phyloP scores from a whole-genome alignment of 805 yeast species.

The Wickerhamiella nectarea region DNA sequence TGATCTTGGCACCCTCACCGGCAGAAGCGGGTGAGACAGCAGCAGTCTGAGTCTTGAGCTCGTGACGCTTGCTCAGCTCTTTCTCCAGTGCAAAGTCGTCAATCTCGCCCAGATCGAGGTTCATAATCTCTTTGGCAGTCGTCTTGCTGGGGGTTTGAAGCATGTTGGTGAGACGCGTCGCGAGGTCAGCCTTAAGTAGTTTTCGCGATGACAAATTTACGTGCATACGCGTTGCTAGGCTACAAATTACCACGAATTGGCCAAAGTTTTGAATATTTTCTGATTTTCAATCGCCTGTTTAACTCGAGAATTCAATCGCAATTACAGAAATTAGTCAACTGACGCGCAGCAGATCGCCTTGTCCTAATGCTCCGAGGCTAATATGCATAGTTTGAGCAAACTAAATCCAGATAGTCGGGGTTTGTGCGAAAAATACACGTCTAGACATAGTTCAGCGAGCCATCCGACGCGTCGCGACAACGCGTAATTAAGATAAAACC shows the following conservation, averaged over 20 bases:
- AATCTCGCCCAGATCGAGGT: conserved; percentile 33
- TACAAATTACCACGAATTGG: neutral
- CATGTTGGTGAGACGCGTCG: conserved; percentile 6
- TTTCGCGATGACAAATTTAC: conserved; percentile 5
- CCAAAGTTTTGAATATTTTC: neutral
- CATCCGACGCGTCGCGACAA: no score
- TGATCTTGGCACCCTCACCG: conserved; percentile 32
- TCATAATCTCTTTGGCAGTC: conserved; percentile 43
- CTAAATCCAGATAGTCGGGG: no score
- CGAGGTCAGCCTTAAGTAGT: conserved; percentile 6
- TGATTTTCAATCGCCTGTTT: neutral
- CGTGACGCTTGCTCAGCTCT: conserved; percentile 11
- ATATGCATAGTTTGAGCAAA: no score
- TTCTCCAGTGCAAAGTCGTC: conserved; percentile 18
- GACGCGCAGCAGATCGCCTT: neutral
- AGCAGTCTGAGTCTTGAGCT: conserved; percentile 6
- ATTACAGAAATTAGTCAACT: neutral
- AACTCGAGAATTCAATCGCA: neutral
- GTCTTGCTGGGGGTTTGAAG: conserved; percentile 51
- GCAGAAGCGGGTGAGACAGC: conserved; percentile 19
- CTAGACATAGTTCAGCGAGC: no score
- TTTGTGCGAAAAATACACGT: no score
- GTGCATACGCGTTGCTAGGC: neutral
- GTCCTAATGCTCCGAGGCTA: neutral
- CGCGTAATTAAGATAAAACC: no score